Conservation (phyloP, 352 stramenopile species). For the Phytophthora europaea region DNA sequence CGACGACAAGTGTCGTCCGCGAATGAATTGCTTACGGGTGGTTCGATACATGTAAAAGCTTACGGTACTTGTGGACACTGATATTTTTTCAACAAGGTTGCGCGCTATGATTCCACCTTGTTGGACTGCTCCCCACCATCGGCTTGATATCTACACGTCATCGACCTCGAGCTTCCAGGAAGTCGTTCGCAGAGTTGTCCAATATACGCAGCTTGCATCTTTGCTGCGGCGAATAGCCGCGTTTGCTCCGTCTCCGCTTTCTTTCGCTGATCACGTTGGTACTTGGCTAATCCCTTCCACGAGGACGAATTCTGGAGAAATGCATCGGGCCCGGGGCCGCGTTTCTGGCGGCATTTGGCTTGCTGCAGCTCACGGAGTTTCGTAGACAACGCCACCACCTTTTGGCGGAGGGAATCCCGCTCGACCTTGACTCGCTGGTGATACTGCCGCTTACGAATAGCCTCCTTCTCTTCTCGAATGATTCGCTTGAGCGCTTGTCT, state of each 20-base stretch:
- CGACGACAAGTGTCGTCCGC: background rate
- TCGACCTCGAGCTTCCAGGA: background rate
- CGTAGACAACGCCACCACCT: background rate
- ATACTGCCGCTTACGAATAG: slow-evolving; percentile 24
- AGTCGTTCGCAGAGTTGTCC: background rate
- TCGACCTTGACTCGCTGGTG: slow-evolving; percentile 21
- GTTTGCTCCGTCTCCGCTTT: background rate
- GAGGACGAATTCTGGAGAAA: background rate
- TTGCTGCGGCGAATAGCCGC: background rate
- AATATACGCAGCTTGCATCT: background rate
- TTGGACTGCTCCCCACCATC: too few relatives aligned
- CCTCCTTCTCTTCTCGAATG: slow-evolving; percentile 22
- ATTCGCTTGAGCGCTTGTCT: background rate
- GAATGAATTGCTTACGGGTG: background rate
- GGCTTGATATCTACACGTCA: background rate
- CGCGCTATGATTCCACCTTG: background rate
- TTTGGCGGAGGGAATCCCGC: slow-evolving; percentile 14
- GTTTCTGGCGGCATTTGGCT: background rate
- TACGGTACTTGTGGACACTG: background rate
- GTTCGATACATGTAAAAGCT: too few relatives aligned
- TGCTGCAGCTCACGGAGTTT: background rate
- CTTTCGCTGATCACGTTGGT: background rate
- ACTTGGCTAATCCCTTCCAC: background rate
- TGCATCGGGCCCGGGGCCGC: background rate
- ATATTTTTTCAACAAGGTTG: background rate